Conservation (phyloP, 225 moss, liverwort and hornwort species). For the Polytrichum commune region DNA sequence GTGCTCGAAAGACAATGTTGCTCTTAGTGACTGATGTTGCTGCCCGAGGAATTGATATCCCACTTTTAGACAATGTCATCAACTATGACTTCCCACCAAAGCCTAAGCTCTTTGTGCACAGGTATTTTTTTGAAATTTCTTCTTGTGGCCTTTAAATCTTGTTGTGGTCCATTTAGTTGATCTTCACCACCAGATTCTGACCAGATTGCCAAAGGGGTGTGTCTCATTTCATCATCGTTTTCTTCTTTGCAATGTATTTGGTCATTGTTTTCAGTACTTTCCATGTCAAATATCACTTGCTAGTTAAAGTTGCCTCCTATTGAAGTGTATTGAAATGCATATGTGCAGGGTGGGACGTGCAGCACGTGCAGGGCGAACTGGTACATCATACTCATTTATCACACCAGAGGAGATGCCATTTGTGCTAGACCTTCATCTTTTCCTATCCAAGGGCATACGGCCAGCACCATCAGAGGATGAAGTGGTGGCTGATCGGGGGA, state of each 20-base stretch:
- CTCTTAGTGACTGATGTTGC: slow-evolving; percentile 94
- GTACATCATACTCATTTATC: slow-evolving; percentile 79
- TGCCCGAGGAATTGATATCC: slow-evolving; percentile 92
- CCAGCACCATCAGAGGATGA: slow-evolving; percentile 80
- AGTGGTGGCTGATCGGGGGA: slow-evolving; percentile 45
- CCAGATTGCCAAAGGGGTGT: too few species aligned
- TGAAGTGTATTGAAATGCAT: neutral
- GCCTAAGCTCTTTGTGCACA: slow-evolving; percentile 96
- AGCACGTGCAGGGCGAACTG: slow-evolving; percentile 86
- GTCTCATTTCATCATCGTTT: too few species aligned
- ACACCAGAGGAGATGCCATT: slow-evolving; percentile 89
- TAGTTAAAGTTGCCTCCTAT: too few species aligned
- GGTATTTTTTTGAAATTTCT: neutral
- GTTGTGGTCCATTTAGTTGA: too few species aligned
- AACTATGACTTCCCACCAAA: slow-evolving; percentile 95
- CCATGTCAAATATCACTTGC: too few species aligned
- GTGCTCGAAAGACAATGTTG: slow-evolving; percentile 83
- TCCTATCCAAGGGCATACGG: slow-evolving; percentile 78
- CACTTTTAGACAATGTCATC: slow-evolving; percentile 88
- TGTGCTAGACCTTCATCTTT: slow-evolving; percentile 84
- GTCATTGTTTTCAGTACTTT: too few species aligned
- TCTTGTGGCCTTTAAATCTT: too few species aligned
- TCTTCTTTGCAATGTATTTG: too few species aligned
- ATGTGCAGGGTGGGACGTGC: slow-evolving; percentile 78
- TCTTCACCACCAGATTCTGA: too few species aligned